Evolutionary conservation across 495 filamentous ascomycete genomes (phyloP).

Genomic region (Talaromyces thailandensis): DNA sequence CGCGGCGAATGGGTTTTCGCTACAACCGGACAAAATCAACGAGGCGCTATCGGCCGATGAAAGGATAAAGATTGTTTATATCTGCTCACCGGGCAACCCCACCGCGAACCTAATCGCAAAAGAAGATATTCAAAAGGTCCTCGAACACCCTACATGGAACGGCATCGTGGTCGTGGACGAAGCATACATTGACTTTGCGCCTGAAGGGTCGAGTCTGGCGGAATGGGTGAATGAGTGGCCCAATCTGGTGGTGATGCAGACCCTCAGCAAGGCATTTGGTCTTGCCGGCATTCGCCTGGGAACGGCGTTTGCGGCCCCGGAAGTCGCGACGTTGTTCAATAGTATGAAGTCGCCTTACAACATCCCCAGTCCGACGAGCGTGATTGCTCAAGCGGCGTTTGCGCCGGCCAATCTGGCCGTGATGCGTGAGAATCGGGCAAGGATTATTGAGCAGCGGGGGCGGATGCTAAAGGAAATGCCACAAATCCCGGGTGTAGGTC

Average conservation of each 20-base stretch:
- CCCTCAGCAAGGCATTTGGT: constrained; percentile 90
- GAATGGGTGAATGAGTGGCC: constrained; percentile 89
- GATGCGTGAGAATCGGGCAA: constrained; percentile 58
- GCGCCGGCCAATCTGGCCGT: constrained; percentile 51
- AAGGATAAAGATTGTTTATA: constrained; percentile 77
- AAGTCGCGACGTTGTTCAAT: constrained; percentile 69
- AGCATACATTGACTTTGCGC: constrained; percentile 93
- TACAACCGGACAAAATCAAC: constrained; percentile 63
- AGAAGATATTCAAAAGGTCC: constrained; percentile 59
- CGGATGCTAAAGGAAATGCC: constrained; percentile 67
- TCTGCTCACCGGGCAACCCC: constrained; percentile 93
- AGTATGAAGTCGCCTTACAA: constrained; percentile 94
- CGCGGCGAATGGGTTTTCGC: constrained; percentile 48
- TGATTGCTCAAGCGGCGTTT: constrained; percentile 69
- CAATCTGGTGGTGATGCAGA: constrained; percentile 98
- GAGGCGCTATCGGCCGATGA: constrained; percentile 50
- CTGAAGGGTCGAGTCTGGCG: constrained; percentile 70
- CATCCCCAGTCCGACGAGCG: constrained; percentile 74
- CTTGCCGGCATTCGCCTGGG: constrained; percentile 84
- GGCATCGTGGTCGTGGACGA: constrained; percentile 90
- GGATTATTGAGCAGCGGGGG: constrained; percentile 68
- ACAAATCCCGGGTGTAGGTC: constrained; percentile 66
- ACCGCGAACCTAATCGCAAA: constrained; percentile 73
- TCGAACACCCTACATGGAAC: constrained; percentile 91
- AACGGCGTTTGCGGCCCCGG: constrained; percentile 59